Percentiles rank a stretch among this genome's conserved stretches.
Conservation (phyloP, 495 filamentous ascomycete species). For the Lentithecium fluviatile region DNA sequence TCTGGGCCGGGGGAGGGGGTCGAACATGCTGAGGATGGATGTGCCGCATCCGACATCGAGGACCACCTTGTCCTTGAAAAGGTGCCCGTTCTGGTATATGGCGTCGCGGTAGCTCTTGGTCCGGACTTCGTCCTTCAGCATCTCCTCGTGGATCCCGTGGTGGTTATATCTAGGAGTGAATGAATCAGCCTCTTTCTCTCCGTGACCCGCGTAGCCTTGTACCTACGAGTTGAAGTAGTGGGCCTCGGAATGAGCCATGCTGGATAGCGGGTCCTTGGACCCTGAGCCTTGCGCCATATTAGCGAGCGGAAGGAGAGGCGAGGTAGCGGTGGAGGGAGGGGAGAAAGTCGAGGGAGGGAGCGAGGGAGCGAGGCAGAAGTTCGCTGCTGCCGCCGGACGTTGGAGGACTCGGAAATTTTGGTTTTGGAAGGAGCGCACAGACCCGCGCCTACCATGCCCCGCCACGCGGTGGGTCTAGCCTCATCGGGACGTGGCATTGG, state of each 20-base stretch:
- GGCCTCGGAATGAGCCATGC: constrained; percentile 70
- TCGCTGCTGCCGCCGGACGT: not conserved
- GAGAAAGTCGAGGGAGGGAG: not conserved
- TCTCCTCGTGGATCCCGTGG: constrained; percentile 93
- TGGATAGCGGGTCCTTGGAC: constrained; percentile 38
- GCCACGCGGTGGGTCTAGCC: not conserved
- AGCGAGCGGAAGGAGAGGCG: not conserved
- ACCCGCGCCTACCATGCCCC: not conserved
- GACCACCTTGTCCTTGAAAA: constrained; percentile 97
- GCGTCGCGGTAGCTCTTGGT: constrained; percentile 94
- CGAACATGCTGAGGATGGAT: constrained; percentile 80
- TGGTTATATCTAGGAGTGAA: constrained; percentile 29
- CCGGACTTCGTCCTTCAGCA: constrained; percentile 99
- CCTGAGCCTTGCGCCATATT: constrained; percentile 34
- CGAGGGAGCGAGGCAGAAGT: constrained; percentile 2
- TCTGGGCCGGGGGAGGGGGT: constrained; percentile 21
- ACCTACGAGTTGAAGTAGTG: constrained; percentile 95
- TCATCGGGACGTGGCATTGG: too few relatives aligned
- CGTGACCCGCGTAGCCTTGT: not conserved
- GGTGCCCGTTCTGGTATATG: constrained; percentile 90
- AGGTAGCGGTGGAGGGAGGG: not conserved
- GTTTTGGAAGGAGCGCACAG: constrained; percentile 7
- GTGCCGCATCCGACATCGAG: constrained; percentile 98
- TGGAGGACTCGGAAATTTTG: constrained; percentile 11
- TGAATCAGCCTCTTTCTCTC: not conserved